Conservation (phyloP, 2,329 filamentous ascomycete species). For the Neonectria hederae region DNA sequence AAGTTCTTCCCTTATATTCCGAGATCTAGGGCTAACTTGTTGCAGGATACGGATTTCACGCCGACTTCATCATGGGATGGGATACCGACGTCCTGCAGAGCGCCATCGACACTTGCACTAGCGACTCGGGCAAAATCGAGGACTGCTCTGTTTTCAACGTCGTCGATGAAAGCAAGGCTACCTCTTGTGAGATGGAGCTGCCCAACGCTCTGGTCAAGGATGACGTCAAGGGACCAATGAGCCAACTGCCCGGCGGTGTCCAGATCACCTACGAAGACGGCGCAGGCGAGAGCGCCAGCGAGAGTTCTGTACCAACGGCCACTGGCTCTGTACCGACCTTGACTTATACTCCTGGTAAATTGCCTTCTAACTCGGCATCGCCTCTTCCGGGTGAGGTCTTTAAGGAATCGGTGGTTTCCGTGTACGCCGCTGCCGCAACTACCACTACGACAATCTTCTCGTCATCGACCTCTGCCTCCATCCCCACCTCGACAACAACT, state of each 20-base stretch:
- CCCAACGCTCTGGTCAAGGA: constrained; percentile 67
- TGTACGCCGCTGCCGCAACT: constrained; percentile 29
- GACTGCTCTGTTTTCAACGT: constrained; percentile 82
- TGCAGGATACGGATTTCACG: constrained; percentile 77
- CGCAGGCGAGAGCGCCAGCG: constrained; percentile 20
- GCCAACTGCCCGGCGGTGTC: constrained; percentile 73
- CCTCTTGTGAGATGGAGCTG: constrained; percentile 70
- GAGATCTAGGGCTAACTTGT: neutral
- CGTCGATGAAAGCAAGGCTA: constrained; percentile 66
- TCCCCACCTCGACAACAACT: constrained; percentile 20
- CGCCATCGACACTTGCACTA: constrained; percentile 81
- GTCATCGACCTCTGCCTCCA: neutral
- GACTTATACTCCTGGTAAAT: constrained; percentile 50
- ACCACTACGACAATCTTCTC: constrained; percentile 14
- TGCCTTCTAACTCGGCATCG: constrained; percentile 44
- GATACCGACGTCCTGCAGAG: constrained; percentile 81
- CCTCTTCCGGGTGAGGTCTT: constrained; percentile 57
- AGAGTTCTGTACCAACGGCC: constrained; percentile 21
- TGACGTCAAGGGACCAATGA: constrained; percentile 64
- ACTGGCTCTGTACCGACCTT: constrained; percentile 38
- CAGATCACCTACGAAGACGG: constrained; percentile 51
- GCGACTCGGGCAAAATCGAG: constrained; percentile 70
- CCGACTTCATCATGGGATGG: constrained; percentile 75
- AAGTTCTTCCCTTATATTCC: constrained; percentile 39
- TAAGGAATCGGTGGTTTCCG: constrained; percentile 44